Base-by-base conservation (phyloP, 495 filamentous ascomycete species). In the Rhizodiscina lignyota region DNA sequence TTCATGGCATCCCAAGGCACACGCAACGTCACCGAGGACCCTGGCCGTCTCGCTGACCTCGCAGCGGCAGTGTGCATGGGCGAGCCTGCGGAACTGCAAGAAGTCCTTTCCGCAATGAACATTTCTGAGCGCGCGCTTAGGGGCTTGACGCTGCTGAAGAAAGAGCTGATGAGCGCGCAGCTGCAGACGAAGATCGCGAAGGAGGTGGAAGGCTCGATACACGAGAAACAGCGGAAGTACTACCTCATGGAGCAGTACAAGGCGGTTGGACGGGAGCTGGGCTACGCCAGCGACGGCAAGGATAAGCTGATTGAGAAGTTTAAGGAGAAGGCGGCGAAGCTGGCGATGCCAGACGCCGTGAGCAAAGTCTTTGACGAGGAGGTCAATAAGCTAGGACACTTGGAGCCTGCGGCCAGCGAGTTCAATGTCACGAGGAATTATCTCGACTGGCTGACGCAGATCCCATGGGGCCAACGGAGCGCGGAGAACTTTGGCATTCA, bases 241-340 rank as follows among this genome's bases (percentile, higher is more conserved):
- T 99, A 83, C 83, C 62, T 99, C 15, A 87, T 89, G 83, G 89
- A 99, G 55, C 91, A 99, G 50, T 91, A 96, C 86, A 96, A 94
- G 60, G 91, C 84, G n/a, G 96, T 99, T 49, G 76, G 80, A 40
- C 67, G 87, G 36, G 91, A 99, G 53, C 67, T 99, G 16, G 91
- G 91, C 11, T 83, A 94, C 37, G 91, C 96, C 55, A 89, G 82
- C 2, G 89, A 99, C 48, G 89, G 91, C 21, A 99, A 94, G 55
- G 89, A 99, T 40, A 94, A 94, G 58, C 67, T 99, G 18, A 80
- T 96, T 2, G 91, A 96, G 57, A 89, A 79, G 50, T 99, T 96
- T 60, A 87, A 79, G 57, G 86, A 94, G 52, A 94, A 93, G 62
- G 84, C 83, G 0, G 71, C 72, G 41, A 94, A 91, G 55, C 63